Conservation (phyloP, 176 grass and related monocot species). For the Zizania latifolia region DNA sequence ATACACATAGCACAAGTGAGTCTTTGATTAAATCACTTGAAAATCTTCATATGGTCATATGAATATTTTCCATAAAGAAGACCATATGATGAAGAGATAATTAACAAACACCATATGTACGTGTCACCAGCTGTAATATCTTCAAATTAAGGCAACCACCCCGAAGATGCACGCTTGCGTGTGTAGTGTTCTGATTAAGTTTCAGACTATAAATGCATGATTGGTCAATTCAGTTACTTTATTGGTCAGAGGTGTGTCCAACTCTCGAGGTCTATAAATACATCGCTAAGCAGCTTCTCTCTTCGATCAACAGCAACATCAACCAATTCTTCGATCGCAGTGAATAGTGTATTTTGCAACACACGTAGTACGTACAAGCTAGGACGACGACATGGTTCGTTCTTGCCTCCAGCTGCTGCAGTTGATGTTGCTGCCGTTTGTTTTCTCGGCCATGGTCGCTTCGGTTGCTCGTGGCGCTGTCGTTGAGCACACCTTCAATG, state of each 20-base stretch:
- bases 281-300: too few relatives aligned
- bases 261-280: not conserved
- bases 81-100: too few relatives aligned
- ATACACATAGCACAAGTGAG: not conserved
- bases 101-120: too few relatives aligned
- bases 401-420: not conserved
- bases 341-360: not conserved
- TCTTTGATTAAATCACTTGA: not conserved
- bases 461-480: not conserved
- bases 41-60: too few relatives aligned
- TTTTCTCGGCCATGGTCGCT: not conserved
- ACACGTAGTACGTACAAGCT: not conserved
- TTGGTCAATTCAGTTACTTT: not conserved
- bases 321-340: too few relatives aligned
- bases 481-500: conserved; percentile 31
- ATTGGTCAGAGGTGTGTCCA: not conserved
- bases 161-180: not conserved
- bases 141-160: not conserved
- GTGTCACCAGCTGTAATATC: not conserved
- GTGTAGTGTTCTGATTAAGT: not conserved
- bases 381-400: not conserved
- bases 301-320: too few relatives aligned
- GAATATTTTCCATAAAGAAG: too few relatives aligned
- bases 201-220: not conserved
- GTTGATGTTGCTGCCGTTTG: not conserved